A percentile compares a stretch with the other conserved stretches of the same genome.
Evolutionary conservation across 1,139 yeast species (phyloP).

Genomic region (Suhomyces guaymorum): DNA sequence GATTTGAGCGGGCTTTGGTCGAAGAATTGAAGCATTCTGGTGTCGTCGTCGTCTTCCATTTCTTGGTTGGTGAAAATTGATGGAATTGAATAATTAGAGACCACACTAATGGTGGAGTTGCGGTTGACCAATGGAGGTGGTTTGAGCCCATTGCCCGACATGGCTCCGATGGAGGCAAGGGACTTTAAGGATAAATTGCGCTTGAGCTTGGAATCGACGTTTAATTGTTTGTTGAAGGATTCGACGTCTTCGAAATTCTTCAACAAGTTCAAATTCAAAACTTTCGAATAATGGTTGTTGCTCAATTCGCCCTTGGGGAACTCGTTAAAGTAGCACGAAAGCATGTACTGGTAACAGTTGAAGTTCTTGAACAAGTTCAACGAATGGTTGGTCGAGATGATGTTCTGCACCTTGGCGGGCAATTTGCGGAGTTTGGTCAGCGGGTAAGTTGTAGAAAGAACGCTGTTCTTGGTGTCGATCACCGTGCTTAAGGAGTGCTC

Average conservation of each 20-base stretch:
- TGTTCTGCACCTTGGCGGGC: slow-evolving; percentile 39
- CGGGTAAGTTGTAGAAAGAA: slow-evolving; percentile 26
- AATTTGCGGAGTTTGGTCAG: slow-evolving; percentile 28
- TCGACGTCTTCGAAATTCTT: slow-evolving; percentile 43
- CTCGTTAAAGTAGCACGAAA: slow-evolving; percentile 43
- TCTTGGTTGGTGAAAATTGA: slow-evolving; percentile 17
- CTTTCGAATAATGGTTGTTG: slow-evolving; percentile 42
- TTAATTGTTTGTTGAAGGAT: slow-evolving; percentile 30
- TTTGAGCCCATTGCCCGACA: background rate
- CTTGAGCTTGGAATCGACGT: slow-evolving; percentile 33
- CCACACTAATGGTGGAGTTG: slow-evolving; percentile 18
- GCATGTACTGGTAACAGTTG: slow-evolving; percentile 41
- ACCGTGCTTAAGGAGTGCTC: slow-evolving; percentile 33
- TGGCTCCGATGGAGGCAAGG: slow-evolving; percentile 8
- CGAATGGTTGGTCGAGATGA: slow-evolving; percentile 35
- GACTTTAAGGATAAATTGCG: slow-evolving; percentile 40
- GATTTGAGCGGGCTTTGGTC: slow-evolving; percentile 6
- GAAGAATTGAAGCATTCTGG: slow-evolving; percentile 6
- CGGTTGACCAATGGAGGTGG: slow-evolving; percentile 13
- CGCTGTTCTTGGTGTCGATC: slow-evolving; percentile 27
- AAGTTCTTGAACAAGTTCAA: slow-evolving; percentile 39
- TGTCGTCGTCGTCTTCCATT: slow-evolving; percentile 19
- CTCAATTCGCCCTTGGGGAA: slow-evolving; percentile 30
- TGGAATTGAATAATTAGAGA: slow-evolving; percentile 16
- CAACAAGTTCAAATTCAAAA: slow-evolving; percentile 40